Base-by-base conservation (phyloP, 352 stramenopile genomes). In the Globisporangium orthogonon region DNA sequence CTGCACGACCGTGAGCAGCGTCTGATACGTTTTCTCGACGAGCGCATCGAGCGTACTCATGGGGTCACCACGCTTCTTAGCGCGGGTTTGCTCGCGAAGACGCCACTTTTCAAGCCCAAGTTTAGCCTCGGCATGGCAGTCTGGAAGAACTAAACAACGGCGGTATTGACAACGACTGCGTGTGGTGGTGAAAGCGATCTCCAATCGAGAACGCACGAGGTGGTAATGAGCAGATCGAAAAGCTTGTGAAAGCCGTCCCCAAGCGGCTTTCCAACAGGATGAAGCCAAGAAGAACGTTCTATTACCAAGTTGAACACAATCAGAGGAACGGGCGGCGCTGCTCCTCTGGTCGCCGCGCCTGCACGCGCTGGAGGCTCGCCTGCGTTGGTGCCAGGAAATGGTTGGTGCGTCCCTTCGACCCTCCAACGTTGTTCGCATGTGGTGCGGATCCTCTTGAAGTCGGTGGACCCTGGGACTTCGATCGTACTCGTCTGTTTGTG, bases 321-420 rank as follows among this genome's bases (percentile, higher is more conserved):
- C 35, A 62, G 14, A 83, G 60, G 37, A 90, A 90, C 2, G 77
- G 77, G 0, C 67, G 68, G 23, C 74, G 62, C 14, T 66, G 60
- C 7, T 78, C 60, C 29, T 62, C 52, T 4, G 44, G 28, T 50
- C 66, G 67, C 1, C 73, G 39, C 18, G 73, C 56, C 3, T 78
- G 66, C 15, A 76, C 60, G 0, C 80, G 77, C 37, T 66, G 76
- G 4, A 89, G 63, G 66, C 82, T 91, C 7, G 82, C 76, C 58
- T 88, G 73, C 0, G 78, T 91, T 17, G 78, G 77, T 2, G 71
- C 75, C 0, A 91, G 74, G 48, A 91, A 87, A 39, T 71, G 76
- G 41, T 78, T 86, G 28, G 71, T 76, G 0, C 69, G 65, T 47
- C 68, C 59, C 48, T 63, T 61, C 2, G 53, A 35, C 14, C 31